Conservation (phyloP, 352 stramenopile genomes). For the Globisporangium polare region DNA sequence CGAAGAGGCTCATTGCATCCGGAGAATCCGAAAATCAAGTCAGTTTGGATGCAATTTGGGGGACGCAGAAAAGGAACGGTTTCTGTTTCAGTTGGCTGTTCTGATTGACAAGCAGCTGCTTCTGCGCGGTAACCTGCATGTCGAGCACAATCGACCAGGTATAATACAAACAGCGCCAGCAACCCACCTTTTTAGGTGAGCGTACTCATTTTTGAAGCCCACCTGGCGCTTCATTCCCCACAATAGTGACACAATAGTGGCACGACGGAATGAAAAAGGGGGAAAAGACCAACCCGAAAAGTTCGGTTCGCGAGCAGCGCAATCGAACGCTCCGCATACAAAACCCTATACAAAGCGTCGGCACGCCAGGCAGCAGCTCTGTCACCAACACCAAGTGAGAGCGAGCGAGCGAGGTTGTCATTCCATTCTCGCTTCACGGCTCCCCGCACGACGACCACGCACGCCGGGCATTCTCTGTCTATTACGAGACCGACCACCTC, state of each 20-base stretch:
- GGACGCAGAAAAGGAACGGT: not conserved
- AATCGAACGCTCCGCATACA: constrained; percentile 11
- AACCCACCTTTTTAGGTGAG: too few relatives aligned
- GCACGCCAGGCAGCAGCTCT: too few relatives aligned
- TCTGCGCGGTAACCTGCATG: not conserved
- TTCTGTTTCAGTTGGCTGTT: not conserved
- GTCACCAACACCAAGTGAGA: not conserved
- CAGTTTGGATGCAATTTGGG: not conserved
- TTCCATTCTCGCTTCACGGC: not conserved
- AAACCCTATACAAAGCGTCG: not conserved
- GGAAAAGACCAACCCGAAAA: not conserved
- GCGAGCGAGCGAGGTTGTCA: not conserved
- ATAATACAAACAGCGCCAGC: too few relatives aligned
- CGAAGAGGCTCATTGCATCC: not conserved
- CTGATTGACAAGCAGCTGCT: not conserved
- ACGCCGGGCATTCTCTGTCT: not conserved
- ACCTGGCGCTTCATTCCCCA: not conserved
- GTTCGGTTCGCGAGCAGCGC: not conserved
- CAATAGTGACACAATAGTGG: constrained; percentile 1
- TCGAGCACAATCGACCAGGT: too few relatives aligned
- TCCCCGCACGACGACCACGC: too few relatives aligned
- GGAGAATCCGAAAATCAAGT: constrained; percentile 15
- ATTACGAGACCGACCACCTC: constrained; percentile 4
- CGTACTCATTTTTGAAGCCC: not conserved
- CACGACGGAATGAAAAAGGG: not conserved